These are phyloP conservation scores for Chlorella ohadii DNA, from an alignment of 139 green algal genomes.

Conservation along the genomic window DNA sequence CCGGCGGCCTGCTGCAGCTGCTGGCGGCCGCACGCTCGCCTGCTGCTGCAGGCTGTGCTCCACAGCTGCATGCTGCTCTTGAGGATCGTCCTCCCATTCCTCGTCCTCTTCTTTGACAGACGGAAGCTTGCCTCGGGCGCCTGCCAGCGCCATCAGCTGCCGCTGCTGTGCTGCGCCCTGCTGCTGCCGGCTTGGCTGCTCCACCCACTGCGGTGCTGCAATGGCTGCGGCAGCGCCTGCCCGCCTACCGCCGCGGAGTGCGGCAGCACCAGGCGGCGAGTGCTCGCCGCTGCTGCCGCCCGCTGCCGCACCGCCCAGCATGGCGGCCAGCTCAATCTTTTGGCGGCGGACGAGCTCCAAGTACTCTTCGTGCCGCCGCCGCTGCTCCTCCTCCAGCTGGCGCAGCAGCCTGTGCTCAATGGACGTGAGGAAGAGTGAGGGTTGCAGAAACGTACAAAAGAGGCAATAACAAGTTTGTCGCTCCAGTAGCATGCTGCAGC, in stretches of 20 bases:
- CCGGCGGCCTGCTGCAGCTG: not conserved
- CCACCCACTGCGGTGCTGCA: not conserved
- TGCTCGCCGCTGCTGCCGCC: not conserved
- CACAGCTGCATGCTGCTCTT: not conserved
- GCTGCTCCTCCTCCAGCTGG: constrained; percentile 12
- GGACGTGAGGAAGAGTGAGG: not conserved
- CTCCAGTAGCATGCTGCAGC: too few relatives aligned
- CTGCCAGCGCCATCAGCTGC: not conserved
- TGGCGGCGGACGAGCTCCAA: not conserved
- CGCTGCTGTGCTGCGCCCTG: not conserved
- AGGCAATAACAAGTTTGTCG: too few relatives aligned
- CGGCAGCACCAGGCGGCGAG: too few relatives aligned
- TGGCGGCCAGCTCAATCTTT: constrained; percentile 18
- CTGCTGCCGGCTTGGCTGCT: not conserved
- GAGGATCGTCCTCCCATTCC: not conserved
- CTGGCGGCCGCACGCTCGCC: not conserved
- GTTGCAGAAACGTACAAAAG: too few relatives aligned
- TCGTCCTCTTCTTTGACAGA: not conserved
- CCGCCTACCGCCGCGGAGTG: too few relatives aligned
- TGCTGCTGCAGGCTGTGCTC: not conserved
- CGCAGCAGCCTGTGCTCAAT: not conserved
- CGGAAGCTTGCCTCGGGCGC: not conserved
- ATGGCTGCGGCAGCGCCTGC: not conserved
- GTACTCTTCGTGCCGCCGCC: constrained; percentile 4
- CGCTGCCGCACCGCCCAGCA: not conserved